Evolutionary conservation across 1,284 basidiomycete species (phyloP).

Genomic region (Ceratobasidium sp.): DNA sequence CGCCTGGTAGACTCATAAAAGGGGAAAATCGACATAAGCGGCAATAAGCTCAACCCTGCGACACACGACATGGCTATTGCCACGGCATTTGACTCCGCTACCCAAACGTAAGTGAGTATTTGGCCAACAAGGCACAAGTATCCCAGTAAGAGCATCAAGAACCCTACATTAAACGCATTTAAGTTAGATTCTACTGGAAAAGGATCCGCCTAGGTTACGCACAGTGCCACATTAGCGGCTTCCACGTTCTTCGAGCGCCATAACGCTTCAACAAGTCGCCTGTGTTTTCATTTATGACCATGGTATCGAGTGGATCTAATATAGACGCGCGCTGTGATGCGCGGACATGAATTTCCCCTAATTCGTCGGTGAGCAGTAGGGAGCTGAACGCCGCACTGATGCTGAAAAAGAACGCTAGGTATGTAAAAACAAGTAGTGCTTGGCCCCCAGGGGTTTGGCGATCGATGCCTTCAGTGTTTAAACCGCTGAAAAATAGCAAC

Average conservation of each 20-base stretch:
- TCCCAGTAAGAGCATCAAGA: too few relatives aligned
- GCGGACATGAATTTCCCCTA: background rate
- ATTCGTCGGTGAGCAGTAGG: background rate
- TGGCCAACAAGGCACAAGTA: too few relatives aligned
- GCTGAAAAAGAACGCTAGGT: background rate
- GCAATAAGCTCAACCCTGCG: too few relatives aligned
- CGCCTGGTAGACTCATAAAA: too few relatives aligned
- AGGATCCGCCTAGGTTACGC: background rate
- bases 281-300: constrained; percentile 8
- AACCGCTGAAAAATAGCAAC: background rate
- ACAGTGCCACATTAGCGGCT: constrained; percentile 32
- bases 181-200: too few relatives aligned
- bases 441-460: background rate
- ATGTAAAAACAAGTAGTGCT: background rate
- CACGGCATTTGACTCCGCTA: too few relatives aligned
- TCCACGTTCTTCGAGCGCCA: constrained; percentile 14
- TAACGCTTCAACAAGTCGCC: constrained; percentile 2
- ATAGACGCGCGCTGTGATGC: background rate
- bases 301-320: background rate
- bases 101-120: too few relatives aligned
- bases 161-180: too few relatives aligned
- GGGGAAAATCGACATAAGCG: too few relatives aligned
- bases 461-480: background rate
- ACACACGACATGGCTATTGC: too few relatives aligned
- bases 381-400: constrained; percentile 5